These are phyloP conservation scores for Verticillium klebahnii DNA, from an alignment of 2,329 filamentous ascomycete species.

Conservation along the genomic window DNA sequence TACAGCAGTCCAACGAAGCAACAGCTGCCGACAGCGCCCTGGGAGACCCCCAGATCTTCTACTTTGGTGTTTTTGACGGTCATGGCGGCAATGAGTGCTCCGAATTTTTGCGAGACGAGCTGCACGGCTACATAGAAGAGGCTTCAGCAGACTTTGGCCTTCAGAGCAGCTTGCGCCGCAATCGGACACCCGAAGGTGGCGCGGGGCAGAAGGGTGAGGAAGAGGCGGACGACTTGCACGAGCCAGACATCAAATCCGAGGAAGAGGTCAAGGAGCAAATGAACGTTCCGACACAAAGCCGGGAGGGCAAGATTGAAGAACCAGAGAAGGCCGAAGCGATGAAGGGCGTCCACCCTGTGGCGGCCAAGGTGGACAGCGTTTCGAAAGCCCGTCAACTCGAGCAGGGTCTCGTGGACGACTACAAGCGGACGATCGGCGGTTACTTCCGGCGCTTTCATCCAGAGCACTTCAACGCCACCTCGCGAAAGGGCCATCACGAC, in stretches of 20 bases:
- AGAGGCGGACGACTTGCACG: slow-evolving; percentile 30
- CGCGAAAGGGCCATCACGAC: slow-evolving; percentile 7
- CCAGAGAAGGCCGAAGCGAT: slow-evolving; percentile 31
- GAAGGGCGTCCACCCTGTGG: slow-evolving; percentile 35
- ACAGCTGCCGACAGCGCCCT: slow-evolving; percentile 70
- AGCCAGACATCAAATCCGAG: slow-evolving; percentile 37
- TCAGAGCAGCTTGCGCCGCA: slow-evolving; percentile 60
- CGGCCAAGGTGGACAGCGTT: slow-evolving; percentile 49
- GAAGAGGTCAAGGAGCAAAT: slow-evolving; percentile 37
- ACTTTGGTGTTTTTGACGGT: slow-evolving; percentile 94
- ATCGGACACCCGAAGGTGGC: neutral
- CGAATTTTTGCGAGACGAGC: slow-evolving; percentile 74
- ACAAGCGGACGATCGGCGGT: slow-evolving; percentile 81
- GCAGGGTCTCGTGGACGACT: slow-evolving; percentile 65
- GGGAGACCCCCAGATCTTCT: slow-evolving; percentile 94
- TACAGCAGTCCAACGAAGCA: slow-evolving; percentile 51
- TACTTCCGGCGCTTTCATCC: slow-evolving; percentile 92
- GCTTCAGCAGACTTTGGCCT: slow-evolving; percentile 73
- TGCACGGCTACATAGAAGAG: slow-evolving; percentile 87
- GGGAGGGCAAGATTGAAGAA: slow-evolving; percentile 26
- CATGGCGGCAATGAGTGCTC: slow-evolving; percentile 90
- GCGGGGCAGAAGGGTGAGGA: slow-evolving; percentile 19
- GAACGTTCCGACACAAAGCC: slow-evolving; percentile 24
- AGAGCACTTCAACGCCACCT: slow-evolving; percentile 56
- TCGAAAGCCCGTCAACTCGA: slow-evolving; percentile 65